Evolutionary conservation across 1,284 basidiomycete genomes (phyloP).

Genomic region (Irpex rosettiformis): DNA sequence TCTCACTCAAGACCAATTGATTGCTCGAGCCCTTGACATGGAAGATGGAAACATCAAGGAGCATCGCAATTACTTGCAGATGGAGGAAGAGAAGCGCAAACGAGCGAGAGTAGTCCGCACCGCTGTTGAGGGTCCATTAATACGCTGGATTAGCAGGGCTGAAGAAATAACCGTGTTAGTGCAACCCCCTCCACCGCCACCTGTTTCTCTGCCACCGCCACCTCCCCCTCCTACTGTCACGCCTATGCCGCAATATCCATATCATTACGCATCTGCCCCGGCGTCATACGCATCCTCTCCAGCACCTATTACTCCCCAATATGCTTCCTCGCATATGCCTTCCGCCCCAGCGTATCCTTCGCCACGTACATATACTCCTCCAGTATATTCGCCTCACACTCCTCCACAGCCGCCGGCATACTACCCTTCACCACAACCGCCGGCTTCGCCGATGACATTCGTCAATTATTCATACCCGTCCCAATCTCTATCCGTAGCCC

Average conservation of each 20-base stretch:
- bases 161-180: conserved; percentile 49
- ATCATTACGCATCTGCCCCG: background rate
- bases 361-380: too few species aligned
- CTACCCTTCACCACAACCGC: background rate
- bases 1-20: conserved; percentile 77
- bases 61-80: conserved; percentile 71
- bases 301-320: background rate
- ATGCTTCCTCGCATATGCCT: background rate
- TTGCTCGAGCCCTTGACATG: conserved; percentile 77
- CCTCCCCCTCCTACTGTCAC: background rate
- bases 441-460: background rate
- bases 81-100: conserved; percentile 79
- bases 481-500: conserved; percentile 10
- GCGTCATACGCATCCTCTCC: background rate
- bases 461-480: conserved; percentile 3
- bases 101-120: conserved; percentile 60
- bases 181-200: conserved; percentile 14
- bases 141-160: conserved; percentile 69
- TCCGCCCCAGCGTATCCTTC: too few species aligned
- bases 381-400: background rate
- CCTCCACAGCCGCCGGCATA: background rate
- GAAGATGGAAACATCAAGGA: conserved; percentile 83
- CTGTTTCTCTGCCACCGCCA: background rate
- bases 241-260: conserved; percentile 1
- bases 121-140: conserved; percentile 62